Evolutionary conservation across 176 grass and related monocot species (phyloP).

Genomic region (Oryza coarctata): DNA sequence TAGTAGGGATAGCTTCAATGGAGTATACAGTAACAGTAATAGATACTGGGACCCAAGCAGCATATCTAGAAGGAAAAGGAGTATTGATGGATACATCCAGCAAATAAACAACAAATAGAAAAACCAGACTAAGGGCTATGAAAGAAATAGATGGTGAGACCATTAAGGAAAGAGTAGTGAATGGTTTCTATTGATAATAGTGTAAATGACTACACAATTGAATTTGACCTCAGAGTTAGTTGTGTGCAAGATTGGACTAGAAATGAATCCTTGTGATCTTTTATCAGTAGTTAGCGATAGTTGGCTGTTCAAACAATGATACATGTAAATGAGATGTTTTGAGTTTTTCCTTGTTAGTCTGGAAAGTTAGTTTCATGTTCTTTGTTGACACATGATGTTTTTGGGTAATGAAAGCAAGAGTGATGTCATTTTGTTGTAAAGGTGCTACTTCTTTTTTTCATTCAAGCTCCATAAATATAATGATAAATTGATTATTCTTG

Average conservation of each 20-base stretch:
- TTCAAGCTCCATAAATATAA: neutral
- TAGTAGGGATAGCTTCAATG: conserved; percentile 15
- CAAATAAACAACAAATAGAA: conserved; percentile 26
- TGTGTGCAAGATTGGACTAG: neutral
- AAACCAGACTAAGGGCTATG: conserved; percentile 21
- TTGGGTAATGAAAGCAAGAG: neutral
- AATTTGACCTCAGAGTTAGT: conserved; percentile 10
- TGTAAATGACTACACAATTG: neutral
- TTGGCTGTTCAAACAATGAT: conserved; percentile 9
- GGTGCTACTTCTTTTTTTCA: neutral
- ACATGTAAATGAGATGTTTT: neutral
- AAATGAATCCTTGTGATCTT: conserved; percentile 2
- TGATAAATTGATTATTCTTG: neutral
- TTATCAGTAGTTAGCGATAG: conserved; percentile 7
- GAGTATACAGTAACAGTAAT: conserved; percentile 21
- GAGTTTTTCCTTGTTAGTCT: neutral
- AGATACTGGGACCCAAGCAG: conserved; percentile 29
- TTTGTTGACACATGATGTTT: neutral
- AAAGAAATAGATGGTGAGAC: conserved; percentile 30
- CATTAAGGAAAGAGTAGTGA: conserved; percentile 16
- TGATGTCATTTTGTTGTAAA: neutral
- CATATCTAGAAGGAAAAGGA: conserved; percentile 41
- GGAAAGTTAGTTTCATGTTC: neutral
- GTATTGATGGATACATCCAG: conserved; percentile 3
- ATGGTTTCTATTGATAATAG: conserved; percentile 23